Base-by-base conservation (phyloP, 2,329 filamentous ascomycete species). In the Tolypocladium tundrense region DNA sequence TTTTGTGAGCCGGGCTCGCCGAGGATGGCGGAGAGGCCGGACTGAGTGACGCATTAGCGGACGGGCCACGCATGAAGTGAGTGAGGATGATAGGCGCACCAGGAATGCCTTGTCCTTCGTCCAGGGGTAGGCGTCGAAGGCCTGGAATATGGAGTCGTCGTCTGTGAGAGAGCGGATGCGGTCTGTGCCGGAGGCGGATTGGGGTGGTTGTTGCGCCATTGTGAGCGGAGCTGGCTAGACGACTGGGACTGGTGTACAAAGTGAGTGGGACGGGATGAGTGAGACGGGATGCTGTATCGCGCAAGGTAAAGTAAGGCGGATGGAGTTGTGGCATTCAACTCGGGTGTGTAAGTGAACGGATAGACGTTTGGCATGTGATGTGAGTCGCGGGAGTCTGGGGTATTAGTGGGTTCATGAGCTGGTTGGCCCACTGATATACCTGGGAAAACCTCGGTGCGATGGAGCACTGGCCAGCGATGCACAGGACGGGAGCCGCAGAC, bases 101-200 rank as follows among this genome's bases (percentile, higher is more conserved):
- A 88, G 84, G 66, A 90, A 91, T 62, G 84, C 82, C 55, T 78
- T 76, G 70, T 91, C 88, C 60, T 80, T 79, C 60, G 78, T 78
- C 87, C 87, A 91, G 21, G 81, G 78, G 66, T 90, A 90, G 31
- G 73, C 72, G 65, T 88, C 84, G 55, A 90, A 81, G 60, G 85
- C 80, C 58, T 76, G 72, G 69, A 83, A 88, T 59, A 85, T 69
- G 55, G 74, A 68, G 60, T 72, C 70, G 57, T 77, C 64, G 58
- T 71, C 68, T 42, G 65, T 69, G 55, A 75, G 69, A 27, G 71
- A 72, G 60, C 73, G 73, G 61, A 77, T 76, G 61, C 69, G 63
- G 52, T 73, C 68, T 27, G 71, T 65, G 59, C 71, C 55, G 19
- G 43, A 24, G n/a, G 51, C 43, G 24, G 45, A 21, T 13, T 43